Conservation (phyloP, 768 basidiomycete genomes). For the Agaricus blazei region DNA sequence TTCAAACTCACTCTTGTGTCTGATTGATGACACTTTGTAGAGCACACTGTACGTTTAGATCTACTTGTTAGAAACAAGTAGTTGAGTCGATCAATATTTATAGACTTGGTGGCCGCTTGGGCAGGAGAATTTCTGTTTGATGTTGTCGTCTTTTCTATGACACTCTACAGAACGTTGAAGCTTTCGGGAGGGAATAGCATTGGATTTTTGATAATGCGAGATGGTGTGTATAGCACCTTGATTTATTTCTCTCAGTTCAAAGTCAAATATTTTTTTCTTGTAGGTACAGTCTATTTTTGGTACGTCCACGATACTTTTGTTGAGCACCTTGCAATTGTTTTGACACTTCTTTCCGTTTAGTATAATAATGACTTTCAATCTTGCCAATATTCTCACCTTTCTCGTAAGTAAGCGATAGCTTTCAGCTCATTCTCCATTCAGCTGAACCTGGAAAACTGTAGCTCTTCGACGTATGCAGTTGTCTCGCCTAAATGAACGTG, state of each 20-base stretch:
- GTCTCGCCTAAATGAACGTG: too few species aligned
- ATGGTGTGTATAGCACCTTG: slow-evolving; percentile 24
- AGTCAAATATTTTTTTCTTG: neutral
- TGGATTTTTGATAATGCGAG: slow-evolving; percentile 28
- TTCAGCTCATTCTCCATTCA: too few species aligned
- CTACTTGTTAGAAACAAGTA: too few species aligned
- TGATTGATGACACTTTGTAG: too few species aligned
- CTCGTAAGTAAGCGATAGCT: slow-evolving; percentile 3
- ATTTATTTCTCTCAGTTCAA: neutral
- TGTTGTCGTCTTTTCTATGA: slow-evolving; percentile 33
- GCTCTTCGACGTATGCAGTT: too few species aligned
- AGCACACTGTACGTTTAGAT: too few species aligned
- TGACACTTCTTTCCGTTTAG: neutral
- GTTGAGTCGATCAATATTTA: too few species aligned
- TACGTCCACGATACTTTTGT: slow-evolving; percentile 10
- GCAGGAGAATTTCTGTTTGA: slow-evolving; percentile 33
- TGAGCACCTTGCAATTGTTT: slow-evolving; percentile 1
- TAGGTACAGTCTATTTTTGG: slow-evolving; percentile 39
- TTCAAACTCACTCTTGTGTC: too few species aligned
- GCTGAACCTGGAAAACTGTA: too few species aligned
- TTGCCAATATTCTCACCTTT: slow-evolving; percentile 12
- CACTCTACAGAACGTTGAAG: slow-evolving; percentile 29
- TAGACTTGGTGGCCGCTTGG: slow-evolving; percentile 33
- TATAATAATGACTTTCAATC: neutral
- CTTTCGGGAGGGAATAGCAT: slow-evolving; percentile 14